Percentiles rank a stretch among this genome's conserved stretches.
Evolutionary conservation across 108 stramenopile genomes (phyloP).

Genomic region (Seminavis robusta): DNA sequence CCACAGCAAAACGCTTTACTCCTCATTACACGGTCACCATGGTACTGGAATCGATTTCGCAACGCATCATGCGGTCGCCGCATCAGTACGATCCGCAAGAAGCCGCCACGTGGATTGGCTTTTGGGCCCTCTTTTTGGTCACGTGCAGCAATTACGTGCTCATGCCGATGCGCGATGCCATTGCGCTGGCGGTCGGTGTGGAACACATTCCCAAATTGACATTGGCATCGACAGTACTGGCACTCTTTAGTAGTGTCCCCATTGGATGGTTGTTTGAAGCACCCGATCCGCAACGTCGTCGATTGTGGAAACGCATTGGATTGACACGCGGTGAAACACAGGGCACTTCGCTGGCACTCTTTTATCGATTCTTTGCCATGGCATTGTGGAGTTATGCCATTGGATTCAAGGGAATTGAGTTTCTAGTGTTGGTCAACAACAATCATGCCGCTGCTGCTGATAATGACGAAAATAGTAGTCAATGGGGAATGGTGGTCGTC

Average conservation of each 20-base stretch:
- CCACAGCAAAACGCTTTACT: conserved; percentile 2
- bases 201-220: conserved; percentile 70
- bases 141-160: conserved; percentile 74
- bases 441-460: neutral
- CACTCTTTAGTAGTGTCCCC: conserved; percentile 73
- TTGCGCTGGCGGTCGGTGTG: conserved; percentile 79
- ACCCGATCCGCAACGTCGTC: conserved; percentile 72
- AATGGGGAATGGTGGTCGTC: neutral
- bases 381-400: conserved; percentile 61
- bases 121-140: conserved; percentile 62
- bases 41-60: conserved; percentile 15
- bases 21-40: conserved; percentile 22
- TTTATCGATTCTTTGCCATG: conserved; percentile 81
- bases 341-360: conserved; percentile 79
- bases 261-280: conserved; percentile 93
- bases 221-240: conserved; percentile 64
- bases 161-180: conserved; percentile 85
- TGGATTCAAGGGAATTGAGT: conserved; percentile 49
- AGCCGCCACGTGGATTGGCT: conserved; percentile 61
- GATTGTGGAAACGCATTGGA: conserved; percentile 77
- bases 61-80: conserved; percentile 4
- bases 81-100: conserved; percentile 15
- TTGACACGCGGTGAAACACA: conserved; percentile 88
- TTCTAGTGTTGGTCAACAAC: too few species aligned
- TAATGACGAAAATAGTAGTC: neutral